A percentile compares a stretch with the other conserved stretches of the same genome.
Evolutionary conservation across 2,329 filamentous ascomycete genomes (phyloP).

Genomic region (Aspergillus awamori): DNA sequence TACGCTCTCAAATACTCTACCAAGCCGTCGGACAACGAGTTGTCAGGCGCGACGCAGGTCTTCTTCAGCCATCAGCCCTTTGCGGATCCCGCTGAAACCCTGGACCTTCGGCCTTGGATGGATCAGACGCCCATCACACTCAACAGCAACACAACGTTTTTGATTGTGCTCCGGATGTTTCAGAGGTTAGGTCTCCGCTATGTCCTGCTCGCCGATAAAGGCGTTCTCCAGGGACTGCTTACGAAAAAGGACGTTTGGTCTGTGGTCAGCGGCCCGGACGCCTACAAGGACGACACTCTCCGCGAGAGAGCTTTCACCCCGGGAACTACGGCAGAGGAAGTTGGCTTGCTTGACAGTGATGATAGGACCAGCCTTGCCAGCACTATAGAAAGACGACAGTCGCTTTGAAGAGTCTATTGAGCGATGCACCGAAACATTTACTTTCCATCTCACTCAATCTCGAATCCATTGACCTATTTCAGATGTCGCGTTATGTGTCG

Average conservation of each 20-base stretch:
- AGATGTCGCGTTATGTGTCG: not conserved
- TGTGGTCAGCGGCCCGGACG: conserved; percentile 77
- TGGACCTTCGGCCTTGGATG: conserved; percentile 97
- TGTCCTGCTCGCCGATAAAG: conserved; percentile 81
- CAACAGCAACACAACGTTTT: conserved; percentile 72
- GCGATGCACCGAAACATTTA: not conserved
- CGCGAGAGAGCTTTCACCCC: conserved; percentile 32
- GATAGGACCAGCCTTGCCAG: conserved; percentile 36
- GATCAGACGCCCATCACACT: conserved; percentile 96
- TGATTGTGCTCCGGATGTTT: conserved; percentile 90
- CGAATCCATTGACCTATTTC: not conserved
- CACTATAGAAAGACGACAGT: conserved; percentile 36
- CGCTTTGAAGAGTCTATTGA: conserved; percentile 26
- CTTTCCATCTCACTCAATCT: not conserved
- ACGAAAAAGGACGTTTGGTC: conserved; percentile 99
- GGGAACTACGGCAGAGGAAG: conserved; percentile 35
- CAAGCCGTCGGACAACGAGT: conserved; percentile 47
- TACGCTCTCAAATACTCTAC: conserved; percentile 73
- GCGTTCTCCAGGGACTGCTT: conserved; percentile 78
- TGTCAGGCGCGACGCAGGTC: conserved; percentile 73
- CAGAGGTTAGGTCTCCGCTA: conserved; percentile 91
- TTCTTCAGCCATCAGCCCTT: conserved; percentile 84
- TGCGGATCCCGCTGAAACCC: conserved; percentile 72
- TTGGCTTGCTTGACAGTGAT: conserved; percentile 41
- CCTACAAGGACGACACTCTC: conserved; percentile 42